Evolutionary conservation across 2,329 filamentous ascomycete species (phyloP), one percentile per base, ranked within the genome.

Genomic region (Cadophora luteo-olivacea): DNA sequence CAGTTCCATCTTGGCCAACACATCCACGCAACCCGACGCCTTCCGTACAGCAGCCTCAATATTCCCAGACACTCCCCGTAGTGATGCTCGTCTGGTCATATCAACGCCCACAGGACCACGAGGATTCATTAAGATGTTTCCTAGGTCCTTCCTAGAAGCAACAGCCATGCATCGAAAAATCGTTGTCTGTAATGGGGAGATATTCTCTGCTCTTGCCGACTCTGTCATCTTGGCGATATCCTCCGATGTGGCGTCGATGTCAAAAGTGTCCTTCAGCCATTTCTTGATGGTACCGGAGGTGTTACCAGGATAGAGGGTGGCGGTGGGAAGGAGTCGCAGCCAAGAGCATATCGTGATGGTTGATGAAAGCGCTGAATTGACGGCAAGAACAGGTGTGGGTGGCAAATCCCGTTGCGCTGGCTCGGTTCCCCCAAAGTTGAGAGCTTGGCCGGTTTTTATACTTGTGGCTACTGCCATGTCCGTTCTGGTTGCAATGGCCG

Each of bases 121-220:
- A 55, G 52, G 52, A n/a, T 9, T 55, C 52, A 55, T 55, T 14
- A 55, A 33, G 14, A 33, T 55, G 5, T 25, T 14, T n/a, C 25
- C 52, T 14, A 55, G 25, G 24, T 55, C 52, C 16, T 55, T n/a
- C 14, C 52, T 33, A 11, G 29, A 12, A 19, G 16, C 25, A 55
- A 32, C 16, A 55, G 29, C 29, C 52, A 33, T 55, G 25, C 52
- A 55, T 32, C 25, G 32, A 25, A 33, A 55, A 9, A 1, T 14
- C 32, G 52, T n/a, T 55, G 52, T 55, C 16, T 55, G 52, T 29
- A 55, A 55, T 19, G 52, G 52, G 25, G 52, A 55, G 25, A 33
- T 33, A 33, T 55, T 55, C 14, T 55, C 52, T 55, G 29, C 52
- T 25, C 11, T 55, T 55, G 52, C 25, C 12, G 52, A 55, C 14